phyloP scores from a whole-genome alignment of 139 green algal species.

The Coccomyxa sp. region DNA sequence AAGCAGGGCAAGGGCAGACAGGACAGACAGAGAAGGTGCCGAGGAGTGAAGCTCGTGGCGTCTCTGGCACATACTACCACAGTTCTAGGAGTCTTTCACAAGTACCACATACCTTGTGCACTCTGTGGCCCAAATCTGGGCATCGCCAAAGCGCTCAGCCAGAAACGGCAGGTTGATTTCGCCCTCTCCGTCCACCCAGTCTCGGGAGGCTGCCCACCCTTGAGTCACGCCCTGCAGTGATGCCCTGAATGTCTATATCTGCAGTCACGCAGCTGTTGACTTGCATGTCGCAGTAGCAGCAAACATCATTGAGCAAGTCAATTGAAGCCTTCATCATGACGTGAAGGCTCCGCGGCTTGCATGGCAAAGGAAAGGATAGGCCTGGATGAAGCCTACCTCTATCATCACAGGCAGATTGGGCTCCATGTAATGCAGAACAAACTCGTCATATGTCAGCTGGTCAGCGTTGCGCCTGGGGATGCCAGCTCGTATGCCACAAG shows the following conservation, averaged over 20 bases:
- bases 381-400: conserved; percentile 20
- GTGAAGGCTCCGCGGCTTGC: not conserved
- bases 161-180: conserved; percentile 27
- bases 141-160: conserved; percentile 28
- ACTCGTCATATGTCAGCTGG: conserved; percentile 46
- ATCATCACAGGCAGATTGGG: conserved; percentile 62
- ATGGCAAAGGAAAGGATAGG: not conserved
- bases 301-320: not conserved
- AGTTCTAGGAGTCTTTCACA: not conserved
- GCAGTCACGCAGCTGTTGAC: not conserved
- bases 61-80: not conserved
- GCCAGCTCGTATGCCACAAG: no score
- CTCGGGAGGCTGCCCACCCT: conserved; percentile 32
- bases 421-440: conserved; percentile 58
- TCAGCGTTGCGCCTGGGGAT: not conserved
- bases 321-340: not conserved
- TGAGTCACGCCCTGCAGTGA: conserved; percentile 25
- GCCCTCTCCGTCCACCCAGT: conserved; percentile 41
- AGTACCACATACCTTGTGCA: conserved; percentile 28
- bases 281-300: not conserved
- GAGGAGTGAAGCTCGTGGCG: not conserved
- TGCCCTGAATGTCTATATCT: not conserved
- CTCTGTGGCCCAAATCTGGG: conserved; percentile 40
- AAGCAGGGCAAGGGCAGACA: not conserved
- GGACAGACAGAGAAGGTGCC: not conserved